Conservation (phyloP, 805 yeast genomes). For the Candida maris region DNA sequence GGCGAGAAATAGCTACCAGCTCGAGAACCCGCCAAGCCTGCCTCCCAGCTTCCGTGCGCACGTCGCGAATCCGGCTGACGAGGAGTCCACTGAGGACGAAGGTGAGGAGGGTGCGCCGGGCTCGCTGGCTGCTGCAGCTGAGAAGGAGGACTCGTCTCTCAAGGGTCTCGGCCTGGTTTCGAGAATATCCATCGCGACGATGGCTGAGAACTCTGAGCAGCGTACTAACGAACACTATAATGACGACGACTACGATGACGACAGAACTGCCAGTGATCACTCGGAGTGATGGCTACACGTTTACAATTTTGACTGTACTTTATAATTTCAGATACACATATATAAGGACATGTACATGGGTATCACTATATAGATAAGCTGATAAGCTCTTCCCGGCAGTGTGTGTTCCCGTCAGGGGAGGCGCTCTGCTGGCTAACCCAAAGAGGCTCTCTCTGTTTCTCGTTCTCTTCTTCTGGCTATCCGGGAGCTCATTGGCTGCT, state of each 20-base stretch:
- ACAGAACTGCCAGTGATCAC: constrained; percentile 23
- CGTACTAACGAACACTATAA: neutral
- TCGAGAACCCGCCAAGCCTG: constrained; percentile 9
- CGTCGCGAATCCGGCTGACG: constrained; percentile 12
- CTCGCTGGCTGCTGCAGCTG: neutral
- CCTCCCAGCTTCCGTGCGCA: constrained; percentile 3
- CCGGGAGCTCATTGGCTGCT: too few species aligned
- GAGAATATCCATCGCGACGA: constrained; percentile 2
- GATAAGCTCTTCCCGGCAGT: too few species aligned
- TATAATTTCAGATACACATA: too few species aligned
- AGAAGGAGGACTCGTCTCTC: constrained; percentile 3
- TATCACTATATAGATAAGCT: too few species aligned
- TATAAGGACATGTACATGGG: too few species aligned
- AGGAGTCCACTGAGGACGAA: constrained; percentile 13
- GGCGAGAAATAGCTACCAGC: constrained; percentile 1
- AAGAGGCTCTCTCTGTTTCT: too few species aligned
- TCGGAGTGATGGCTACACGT: constrained; percentile 14
- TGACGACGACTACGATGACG: constrained; percentile 25
- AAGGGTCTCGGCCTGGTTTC: constrained; percentile 17
- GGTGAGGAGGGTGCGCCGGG: constrained; percentile 13
- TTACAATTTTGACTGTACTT: too few species aligned
- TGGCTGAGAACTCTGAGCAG: constrained; percentile 3
- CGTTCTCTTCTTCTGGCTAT: too few species aligned
- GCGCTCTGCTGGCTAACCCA: too few species aligned
- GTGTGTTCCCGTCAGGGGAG: too few species aligned